Evolutionary conservation across 441 rosid genomes (phyloP), one percentile per base, ranked within the genome.

Genomic region (Metrosideros polymorpha): DNA sequence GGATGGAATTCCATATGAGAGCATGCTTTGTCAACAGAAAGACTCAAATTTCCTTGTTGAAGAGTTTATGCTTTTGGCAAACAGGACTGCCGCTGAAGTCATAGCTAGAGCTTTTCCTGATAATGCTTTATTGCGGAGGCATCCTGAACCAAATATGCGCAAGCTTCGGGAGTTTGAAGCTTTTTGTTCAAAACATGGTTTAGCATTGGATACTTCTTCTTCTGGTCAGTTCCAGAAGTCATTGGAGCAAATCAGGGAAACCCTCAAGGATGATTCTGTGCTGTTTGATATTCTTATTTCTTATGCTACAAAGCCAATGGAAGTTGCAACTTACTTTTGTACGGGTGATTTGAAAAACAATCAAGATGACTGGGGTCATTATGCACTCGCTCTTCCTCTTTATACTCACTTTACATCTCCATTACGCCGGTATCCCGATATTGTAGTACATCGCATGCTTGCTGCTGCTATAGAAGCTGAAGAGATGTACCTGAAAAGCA

Each of bases 371-470:
- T 94, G 99, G 98, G 93, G 94, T 86, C 99, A 97, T 91, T 97
- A 97, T 90, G 98, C 94, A 27, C 89, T 96, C 57, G 97, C 98
- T 88, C 93, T 93, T 89, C 98, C 98, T 89, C 88, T 95, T 52
- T 96, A 95, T 87, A 97, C 99, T 42, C 99, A 97, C 92, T 97
- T 96, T 86, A 96, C 99, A 87, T 93, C 99, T 63, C 99, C 99
- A 12, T 88, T 97, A 85, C 95, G 99, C 82, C 93, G 99, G 52
- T 96, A 97, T 91, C 94, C 99, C 12, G 99, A 97, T 90, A 91
- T 97, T 85, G 89, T 97, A 25, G 99, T 97, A 54, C 99, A 97
- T 90, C 94, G 98, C 50, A 92, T 92, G 25, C 56, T 97, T 91
- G 93, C 98, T 49, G 99, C 99, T 56, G 95, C 96, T 84, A 84